Evolutionary conservation across 2,329 filamentous ascomycete species (phyloP), one percentile per base, ranked within the genome.

Genomic region (Ramichloridium luteum): DNA sequence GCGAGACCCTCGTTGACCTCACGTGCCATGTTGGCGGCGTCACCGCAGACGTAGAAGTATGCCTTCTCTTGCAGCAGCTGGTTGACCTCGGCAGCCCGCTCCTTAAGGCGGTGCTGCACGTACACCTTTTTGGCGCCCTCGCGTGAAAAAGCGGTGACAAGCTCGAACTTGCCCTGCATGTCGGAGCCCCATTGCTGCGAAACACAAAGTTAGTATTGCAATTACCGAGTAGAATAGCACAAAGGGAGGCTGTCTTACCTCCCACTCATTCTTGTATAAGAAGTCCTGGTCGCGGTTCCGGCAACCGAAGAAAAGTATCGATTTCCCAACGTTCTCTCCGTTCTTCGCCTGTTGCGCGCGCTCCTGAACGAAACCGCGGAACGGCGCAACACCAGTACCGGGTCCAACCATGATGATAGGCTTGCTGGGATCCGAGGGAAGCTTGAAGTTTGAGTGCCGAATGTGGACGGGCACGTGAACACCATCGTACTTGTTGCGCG

Each of bases 391-490:
- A 66, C 90, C 90, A 32, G 90, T 96, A 54, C 90, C 90, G 9
- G 90, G 90, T 14, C 90, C 90, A 47, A 96, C 75, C 77, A 94
- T 86, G 57, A 98, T 93, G 48, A 98, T 67, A 16, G 90, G 90
- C 62, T 92, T 93, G 29, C 80, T 74, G 3, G 90, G 85, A 50
- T 98, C 86, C 11, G 90, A 94, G 6, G 90, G 90, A 16, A 98
- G 74, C 67, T 96, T 96, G 74, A 98, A 98, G 67, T 96, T 98
- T 43, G 90, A 96, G 63, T 94, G 88, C 43, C 90, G 83, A 37
- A 98, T 77, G 54, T 98, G 90, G 10, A 98, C 83, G 3, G 90
- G 90, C 14, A 96, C 79, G 53, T 92, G 86, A 38, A 94, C 78
- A 39, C 88, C 88, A 50, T 93, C 83, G 59, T 96, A 98, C 63